These are phyloP conservation scores for Umbelopsis isabellina DNA, from an alignment of 192 early-diverging fungal species.

Conservation along the genomic window DNA sequence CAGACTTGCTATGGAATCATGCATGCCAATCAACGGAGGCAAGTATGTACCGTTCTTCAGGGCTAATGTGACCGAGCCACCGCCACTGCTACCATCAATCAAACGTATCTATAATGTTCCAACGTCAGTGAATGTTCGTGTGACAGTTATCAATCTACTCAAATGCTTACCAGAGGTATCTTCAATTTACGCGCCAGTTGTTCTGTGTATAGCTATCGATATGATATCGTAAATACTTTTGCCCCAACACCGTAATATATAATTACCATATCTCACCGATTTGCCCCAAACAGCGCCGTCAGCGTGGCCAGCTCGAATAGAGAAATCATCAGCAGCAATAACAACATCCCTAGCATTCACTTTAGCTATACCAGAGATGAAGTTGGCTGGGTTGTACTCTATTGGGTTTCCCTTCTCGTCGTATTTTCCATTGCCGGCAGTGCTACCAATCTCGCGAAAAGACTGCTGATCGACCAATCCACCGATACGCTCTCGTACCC, in stretches of 20 bases:
- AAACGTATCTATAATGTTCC: slow-evolving; percentile 27
- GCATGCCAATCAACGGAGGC: slow-evolving; percentile 41
- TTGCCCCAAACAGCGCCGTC: slow-evolving; percentile 44
- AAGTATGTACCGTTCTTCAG: slow-evolving; percentile 31
- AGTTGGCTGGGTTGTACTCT: slow-evolving; percentile 33
- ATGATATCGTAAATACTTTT: neutral
- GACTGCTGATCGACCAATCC: slow-evolving; percentile 30
- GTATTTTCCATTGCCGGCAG: slow-evolving; percentile 37
- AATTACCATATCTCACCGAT: slow-evolving; percentile 30
- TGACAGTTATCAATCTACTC: neutral
- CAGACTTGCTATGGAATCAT: slow-evolving; percentile 37
- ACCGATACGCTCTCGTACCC: slow-evolving; percentile 39
- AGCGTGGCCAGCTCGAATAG: slow-evolving; percentile 45
- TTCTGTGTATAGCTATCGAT: slow-evolving; percentile 37
- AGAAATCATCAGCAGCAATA: slow-evolving; percentile 43
- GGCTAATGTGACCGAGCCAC: slow-evolving; percentile 33
- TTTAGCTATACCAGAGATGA: slow-evolving; percentile 33
- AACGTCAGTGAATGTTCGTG: neutral
- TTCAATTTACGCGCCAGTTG: slow-evolving; percentile 33
- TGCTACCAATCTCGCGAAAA: slow-evolving; percentile 40
- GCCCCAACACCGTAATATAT: neutral
- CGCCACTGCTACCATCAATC: slow-evolving; percentile 44
- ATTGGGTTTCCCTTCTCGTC: slow-evolving; percentile 17
- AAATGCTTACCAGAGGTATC: slow-evolving; percentile 27
- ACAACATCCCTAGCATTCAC: slow-evolving; percentile 29